Evolutionary conservation across 495 filamentous ascomycete species (phyloP).

Genomic region (Pseudoneurospora amorphoporcata): DNA sequence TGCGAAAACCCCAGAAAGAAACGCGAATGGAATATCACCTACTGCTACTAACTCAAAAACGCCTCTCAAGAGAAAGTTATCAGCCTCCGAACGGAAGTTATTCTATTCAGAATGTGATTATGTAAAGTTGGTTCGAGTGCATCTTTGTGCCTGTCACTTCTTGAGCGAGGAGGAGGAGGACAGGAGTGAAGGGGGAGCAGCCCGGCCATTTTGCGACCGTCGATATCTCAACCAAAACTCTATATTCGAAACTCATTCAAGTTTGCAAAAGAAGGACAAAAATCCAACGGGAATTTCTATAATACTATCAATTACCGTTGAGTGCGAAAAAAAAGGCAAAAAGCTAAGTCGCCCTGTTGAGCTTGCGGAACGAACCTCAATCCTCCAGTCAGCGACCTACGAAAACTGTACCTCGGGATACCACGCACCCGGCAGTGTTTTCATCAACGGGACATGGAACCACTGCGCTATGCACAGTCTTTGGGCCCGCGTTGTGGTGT

Average conservation of each 20-base stretch:
- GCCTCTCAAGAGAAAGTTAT: neutral
- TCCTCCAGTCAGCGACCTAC: too few species aligned
- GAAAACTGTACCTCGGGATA: neutral
- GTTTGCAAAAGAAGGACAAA: neutral
- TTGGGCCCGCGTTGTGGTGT: neutral
- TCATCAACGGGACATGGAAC: neutral
- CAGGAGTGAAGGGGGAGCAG: neutral
- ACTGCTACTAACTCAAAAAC: neutral
- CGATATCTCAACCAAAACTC: neutral
- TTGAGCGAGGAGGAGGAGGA: neutral
- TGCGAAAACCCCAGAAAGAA: too few species aligned
- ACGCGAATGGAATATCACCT: neutral
- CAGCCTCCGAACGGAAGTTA: neutral
- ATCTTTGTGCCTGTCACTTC: neutral
- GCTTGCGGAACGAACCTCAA: too few species aligned
- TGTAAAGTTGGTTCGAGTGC: neutral
- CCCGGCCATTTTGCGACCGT: neutral
- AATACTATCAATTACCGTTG: neutral
- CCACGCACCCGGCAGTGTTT: neutral
- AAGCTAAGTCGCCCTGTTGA: neutral
- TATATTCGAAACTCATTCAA: neutral
- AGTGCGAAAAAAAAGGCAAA: neutral
- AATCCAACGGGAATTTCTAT: neutral
- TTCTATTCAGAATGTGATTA: neutral
- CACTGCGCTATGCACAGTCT: neutral